phyloP scores from a whole-genome alignment of 2,329 filamentous ascomycete species.

The Colletotrichum chrysophilum region DNA sequence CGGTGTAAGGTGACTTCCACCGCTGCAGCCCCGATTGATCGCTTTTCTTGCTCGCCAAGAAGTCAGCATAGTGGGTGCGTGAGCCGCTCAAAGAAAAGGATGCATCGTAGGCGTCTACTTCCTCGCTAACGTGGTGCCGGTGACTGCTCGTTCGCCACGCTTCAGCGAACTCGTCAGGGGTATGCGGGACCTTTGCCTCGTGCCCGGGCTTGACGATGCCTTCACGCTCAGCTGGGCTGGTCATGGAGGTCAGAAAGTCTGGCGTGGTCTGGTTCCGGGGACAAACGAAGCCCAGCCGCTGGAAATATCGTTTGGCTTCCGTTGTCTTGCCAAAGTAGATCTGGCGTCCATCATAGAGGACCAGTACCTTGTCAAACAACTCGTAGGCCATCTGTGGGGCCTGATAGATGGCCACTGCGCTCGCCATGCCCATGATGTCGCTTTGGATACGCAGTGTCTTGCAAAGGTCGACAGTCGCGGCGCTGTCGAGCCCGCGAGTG shows the following conservation, averaged over 20 bases:
- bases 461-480: constrained; percentile 71
- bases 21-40: constrained; percentile 9
- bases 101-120: neutral
- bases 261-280: constrained; percentile 64
- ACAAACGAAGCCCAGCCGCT: constrained; percentile 60
- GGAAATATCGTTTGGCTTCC: constrained; percentile 30
- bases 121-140: neutral
- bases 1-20: constrained; percentile 24
- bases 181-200: constrained; percentile 37
- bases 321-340: constrained; percentile 48
- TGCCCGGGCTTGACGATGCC: constrained; percentile 36
- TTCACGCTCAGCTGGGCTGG: constrained; percentile 42
- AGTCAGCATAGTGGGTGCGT: constrained; percentile 6
- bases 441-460: constrained; percentile 65
- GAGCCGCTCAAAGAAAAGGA: neutral
- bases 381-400: constrained; percentile 47
- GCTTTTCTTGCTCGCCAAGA: neutral
- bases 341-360: constrained; percentile 72
- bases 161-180: constrained; percentile 42
- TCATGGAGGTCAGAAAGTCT: constrained; percentile 69
- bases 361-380: constrained; percentile 70
- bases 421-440: constrained; percentile 61
- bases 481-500: constrained; percentile 67
- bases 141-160: constrained; percentile 33
- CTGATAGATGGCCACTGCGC: constrained; percentile 69